Percentiles rank a stretch among this genome's conserved stretches.
Conservation (phyloP, 2,329 filamentous ascomycete species). For the Aspergillus hiratsukae region DNA sequence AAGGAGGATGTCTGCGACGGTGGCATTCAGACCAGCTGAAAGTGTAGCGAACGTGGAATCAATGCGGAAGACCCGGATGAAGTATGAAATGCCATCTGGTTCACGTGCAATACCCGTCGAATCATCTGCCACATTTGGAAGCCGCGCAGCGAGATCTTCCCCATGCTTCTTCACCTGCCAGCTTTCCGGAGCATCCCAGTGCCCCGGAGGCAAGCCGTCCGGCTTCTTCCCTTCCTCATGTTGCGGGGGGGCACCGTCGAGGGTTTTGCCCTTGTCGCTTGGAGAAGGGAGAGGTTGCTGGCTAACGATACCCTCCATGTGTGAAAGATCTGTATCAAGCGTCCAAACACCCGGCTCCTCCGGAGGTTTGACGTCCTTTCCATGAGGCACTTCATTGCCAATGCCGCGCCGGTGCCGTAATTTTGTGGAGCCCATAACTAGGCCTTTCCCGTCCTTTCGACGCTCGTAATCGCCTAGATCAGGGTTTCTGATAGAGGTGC, state of each 20-base stretch:
- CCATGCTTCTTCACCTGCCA: slow-evolving; percentile 77
- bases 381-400: slow-evolving; percentile 24
- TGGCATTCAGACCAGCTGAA: slow-evolving; percentile 76
- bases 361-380: slow-evolving; percentile 28
- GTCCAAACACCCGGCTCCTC: slow-evolving; percentile 64
- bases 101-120: slow-evolving; percentile 66
- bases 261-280: slow-evolving; percentile 48
- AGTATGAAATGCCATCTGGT: slow-evolving; percentile 73
- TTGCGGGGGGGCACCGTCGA: slow-evolving; percentile 30
- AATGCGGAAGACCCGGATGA: slow-evolving; percentile 89
- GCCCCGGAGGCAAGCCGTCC: slow-evolving; percentile 46
- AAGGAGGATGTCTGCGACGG: slow-evolving; percentile 79
- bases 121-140: slow-evolving; percentile 57
- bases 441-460: slow-evolving; percentile 35
- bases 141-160: slow-evolving; percentile 32
- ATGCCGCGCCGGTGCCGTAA: slow-evolving; percentile 31
- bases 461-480: slow-evolving; percentile 34
- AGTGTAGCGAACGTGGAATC: slow-evolving; percentile 94
- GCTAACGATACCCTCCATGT: slow-evolving; percentile 88
- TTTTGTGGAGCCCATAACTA: slow-evolving; percentile 30
- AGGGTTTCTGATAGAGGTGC: slow-evolving; percentile 15
- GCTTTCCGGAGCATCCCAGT: slow-evolving; percentile 92
- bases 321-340: slow-evolving; percentile 80
- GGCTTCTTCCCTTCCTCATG: slow-evolving; percentile 25
- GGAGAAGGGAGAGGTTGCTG: slow-evolving; percentile 66